These are phyloP conservation scores for Dictyostelium discoideum DNA, from an alignment of 78 protist species.

Conservation along the genomic window DNA sequence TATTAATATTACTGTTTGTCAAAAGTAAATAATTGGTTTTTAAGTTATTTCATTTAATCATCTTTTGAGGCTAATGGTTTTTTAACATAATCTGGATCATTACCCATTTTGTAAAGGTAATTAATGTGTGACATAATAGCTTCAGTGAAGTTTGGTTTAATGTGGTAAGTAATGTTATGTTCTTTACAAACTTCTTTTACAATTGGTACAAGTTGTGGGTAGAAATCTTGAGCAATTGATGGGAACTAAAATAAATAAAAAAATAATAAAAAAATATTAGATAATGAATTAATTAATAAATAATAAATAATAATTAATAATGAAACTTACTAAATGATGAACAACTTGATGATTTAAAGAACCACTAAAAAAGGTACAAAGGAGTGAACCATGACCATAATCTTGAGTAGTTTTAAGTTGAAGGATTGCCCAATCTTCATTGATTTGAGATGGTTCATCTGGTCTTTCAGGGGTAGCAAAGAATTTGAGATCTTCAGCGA, in stretches of 20 bases:
- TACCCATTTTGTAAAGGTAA: conserved; percentile 79
- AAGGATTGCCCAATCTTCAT: conserved; percentile 76
- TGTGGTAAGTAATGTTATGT: conserved; percentile 24
- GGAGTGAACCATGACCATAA: conserved; percentile 50
- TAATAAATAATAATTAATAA: not conserved
- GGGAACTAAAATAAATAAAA: conserved; percentile 25
- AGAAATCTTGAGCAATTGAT: conserved; percentile 44
- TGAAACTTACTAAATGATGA: conserved; percentile 52
- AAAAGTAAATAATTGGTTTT: not conserved
- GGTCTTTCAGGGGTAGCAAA: conserved; percentile 47
- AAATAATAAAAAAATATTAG: not conserved
- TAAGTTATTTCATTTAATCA: not conserved
- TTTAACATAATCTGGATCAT: conserved; percentile 55
- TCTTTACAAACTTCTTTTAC: conserved; percentile 60
- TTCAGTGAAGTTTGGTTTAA: conserved; percentile 27
- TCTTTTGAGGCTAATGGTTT: not conserved
- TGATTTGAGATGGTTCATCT: conserved; percentile 48
- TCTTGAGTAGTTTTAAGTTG: conserved; percentile 73
- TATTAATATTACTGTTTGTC: not conserved
- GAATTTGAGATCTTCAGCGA: conserved; percentile 51
- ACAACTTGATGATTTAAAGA: conserved; percentile 66
- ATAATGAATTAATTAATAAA: not conserved
- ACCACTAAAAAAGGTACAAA: conserved; percentile 46
- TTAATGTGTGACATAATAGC: conserved; percentile 51
- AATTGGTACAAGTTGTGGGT: conserved; percentile 73